These are phyloP conservation scores for Keithomyces neogunnii DNA, from an alignment of 2,329 filamentous ascomycete species.

Conservation along the genomic window DNA sequence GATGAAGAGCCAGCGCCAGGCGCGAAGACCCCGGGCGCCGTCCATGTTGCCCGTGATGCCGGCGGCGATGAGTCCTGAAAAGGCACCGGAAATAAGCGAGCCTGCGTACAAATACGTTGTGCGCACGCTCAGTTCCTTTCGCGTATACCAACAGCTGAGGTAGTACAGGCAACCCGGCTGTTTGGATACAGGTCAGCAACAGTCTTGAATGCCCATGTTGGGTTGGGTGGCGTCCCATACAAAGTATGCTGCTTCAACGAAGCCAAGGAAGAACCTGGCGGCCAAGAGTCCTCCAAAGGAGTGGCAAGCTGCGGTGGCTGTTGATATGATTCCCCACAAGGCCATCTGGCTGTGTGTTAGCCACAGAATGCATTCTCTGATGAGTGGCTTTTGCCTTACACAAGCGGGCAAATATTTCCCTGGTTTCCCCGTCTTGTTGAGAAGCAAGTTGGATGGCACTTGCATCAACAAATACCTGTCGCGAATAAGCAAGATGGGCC, in stretches of 20 bases:
- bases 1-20: slow-evolving; percentile 49
- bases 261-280: slow-evolving; percentile 28
- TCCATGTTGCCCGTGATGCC: slow-evolving; percentile 61
- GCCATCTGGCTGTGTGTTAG: slow-evolving; percentile 27
- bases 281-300: slow-evolving; percentile 24
- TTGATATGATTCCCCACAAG: slow-evolving; percentile 39
- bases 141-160: slow-evolving; percentile 59
- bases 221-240: slow-evolving; percentile 17
- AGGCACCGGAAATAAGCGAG: slow-evolving; percentile 61
- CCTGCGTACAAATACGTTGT: slow-evolving; percentile 61
- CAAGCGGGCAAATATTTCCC: slow-evolving; percentile 35
- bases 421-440: slow-evolving; percentile 44
- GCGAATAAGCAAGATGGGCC: neutral
- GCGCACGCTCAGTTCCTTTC: slow-evolving; percentile 57
- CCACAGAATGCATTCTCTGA: neutral
- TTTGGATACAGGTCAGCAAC: neutral
- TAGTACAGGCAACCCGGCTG: slow-evolving; percentile 54
- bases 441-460: slow-evolving; percentile 40
- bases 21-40: slow-evolving; percentile 45
- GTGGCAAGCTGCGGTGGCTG: slow-evolving; percentile 24
- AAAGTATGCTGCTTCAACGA: slow-evolving; percentile 32
- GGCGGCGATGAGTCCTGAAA: slow-evolving; percentile 56
- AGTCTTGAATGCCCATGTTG: neutral
- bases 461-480: slow-evolving; percentile 39
- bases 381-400: slow-evolving; percentile 16